A percentile compares a stretch with the other conserved stretches of the same genome.
These are phyloP conservation scores for Erodium moschatum DNA, from an alignment of 441 rosid species.

Conservation along the genomic window DNA sequence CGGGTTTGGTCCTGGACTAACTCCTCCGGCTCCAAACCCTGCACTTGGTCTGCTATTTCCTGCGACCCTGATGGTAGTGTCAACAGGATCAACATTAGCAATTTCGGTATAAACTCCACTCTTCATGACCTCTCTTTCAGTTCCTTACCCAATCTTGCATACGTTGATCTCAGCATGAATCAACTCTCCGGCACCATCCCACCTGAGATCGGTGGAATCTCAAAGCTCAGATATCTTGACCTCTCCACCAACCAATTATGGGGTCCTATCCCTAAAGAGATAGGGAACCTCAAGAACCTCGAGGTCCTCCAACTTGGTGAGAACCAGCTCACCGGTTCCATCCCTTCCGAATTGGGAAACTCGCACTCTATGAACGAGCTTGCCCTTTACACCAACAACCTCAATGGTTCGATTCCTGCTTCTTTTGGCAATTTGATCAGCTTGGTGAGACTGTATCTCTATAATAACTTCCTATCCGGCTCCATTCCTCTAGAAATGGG, in stretches of 20 bases:
- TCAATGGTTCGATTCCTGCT: conserved; percentile 28
- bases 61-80: conserved; percentile 21
- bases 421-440: conserved; percentile 28
- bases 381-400: conserved; percentile 21
- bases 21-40: no score
- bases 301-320: conserved; percentile 20
- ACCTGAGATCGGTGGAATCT: conserved; percentile 18
- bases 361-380: conserved; percentile 22
- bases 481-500: conserved; percentile 34
- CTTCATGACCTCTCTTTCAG: conserved; percentile 26
- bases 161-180: conserved; percentile 25
- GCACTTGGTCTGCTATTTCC: no score
- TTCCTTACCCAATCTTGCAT: conserved; percentile 22
- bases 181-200: conserved; percentile 27
- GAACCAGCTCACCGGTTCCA: conserved; percentile 27
- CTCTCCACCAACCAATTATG: conserved; percentile 24
- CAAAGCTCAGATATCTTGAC: conserved; percentile 33
- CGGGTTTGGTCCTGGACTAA: no score
- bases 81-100: conserved; percentile 27
- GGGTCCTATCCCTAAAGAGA: conserved; percentile 27
- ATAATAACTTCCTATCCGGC: conserved; percentile 26
- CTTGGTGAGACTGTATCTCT: conserved; percentile 17
- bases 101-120: conserved; percentile 23
- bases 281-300: conserved; percentile 27
- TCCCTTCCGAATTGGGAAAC: conserved; percentile 28